Base-by-base conservation (phyloP, 2,329 filamentous ascomycete genomes). In the Elsinoe necatrix region DNA sequence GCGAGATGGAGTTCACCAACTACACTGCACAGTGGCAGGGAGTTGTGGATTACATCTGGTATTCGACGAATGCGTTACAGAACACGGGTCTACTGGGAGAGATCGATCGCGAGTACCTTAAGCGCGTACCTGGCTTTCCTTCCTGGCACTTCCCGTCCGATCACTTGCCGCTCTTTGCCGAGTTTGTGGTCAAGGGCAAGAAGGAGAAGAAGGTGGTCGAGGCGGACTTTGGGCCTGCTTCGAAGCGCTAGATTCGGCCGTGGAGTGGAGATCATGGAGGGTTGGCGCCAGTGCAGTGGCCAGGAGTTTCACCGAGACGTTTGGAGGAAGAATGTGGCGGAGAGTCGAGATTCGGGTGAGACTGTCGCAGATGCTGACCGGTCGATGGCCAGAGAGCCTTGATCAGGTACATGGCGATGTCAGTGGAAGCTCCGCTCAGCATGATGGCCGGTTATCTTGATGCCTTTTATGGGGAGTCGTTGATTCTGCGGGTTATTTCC, bases 31-130 rank as follows among this genome's bases (percentile, higher is more conserved):
- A 84, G n/a, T 98, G 96, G 73, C 82, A 83, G 54, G 91, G 90
- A 60, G 88, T 95, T 57, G 87, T 98, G 63, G 93, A 98, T 70
- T 96, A 97, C 72, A 89, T 98, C 66, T 97, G 91, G 90, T 98
- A 95, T 73, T 91, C 90, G 57, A 92, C 89, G 58, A 95, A 93
- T 71, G 84, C 86, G 20, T 77, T 96, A 43, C 87, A 93, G 67
- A 87, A 95, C 21, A 85, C 89, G 16, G 86, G 86, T 55, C 73
- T 96, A 55, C 83, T 96, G 3, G 91, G 91, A 27, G 87, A 92
- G 42, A 88, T 95, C 1, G 91, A 96, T 69, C 81, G 84, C 61
- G 82, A 88, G 25, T 93, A 95, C 69, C 82, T 95, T 58, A 86
- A 88, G 70, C 82, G 85, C 54, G 89, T 96, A 23, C 90, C 91